Percentiles rank a stretch among this genome's conserved stretches.
phyloP scores from a whole-genome alignment of 495 filamentous ascomycete species.

The Aspergillus panamensis region DNA sequence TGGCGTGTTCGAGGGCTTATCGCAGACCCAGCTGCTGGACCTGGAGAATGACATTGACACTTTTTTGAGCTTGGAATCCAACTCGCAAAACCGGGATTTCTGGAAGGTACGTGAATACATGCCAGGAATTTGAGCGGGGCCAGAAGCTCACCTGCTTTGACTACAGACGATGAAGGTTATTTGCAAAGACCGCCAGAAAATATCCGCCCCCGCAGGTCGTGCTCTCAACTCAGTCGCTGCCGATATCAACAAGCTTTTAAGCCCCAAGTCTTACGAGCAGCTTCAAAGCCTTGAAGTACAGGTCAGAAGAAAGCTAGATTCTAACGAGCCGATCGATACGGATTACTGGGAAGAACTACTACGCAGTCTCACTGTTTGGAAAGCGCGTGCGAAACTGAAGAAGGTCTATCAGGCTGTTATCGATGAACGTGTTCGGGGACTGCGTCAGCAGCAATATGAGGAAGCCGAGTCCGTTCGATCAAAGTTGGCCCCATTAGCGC shows the following conservation, averaged over 20 bases:
- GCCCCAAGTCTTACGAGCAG: constrained; percentile 83
- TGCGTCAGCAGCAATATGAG: constrained; percentile 65
- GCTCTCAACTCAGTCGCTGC: constrained; percentile 76
- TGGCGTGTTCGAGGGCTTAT: constrained; percentile 72
- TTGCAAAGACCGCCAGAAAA: constrained; percentile 71
- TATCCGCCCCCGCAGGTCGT: constrained; percentile 64
- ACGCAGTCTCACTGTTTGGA: constrained; percentile 80
- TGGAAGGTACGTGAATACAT: constrained; percentile 60
- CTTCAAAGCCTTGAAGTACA: constrained; percentile 79
- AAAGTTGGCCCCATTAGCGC: constrained; percentile 52
- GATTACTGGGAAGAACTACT: constrained; percentile 97
- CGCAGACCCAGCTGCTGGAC: constrained; percentile 66
- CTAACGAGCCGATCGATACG: constrained; percentile 88
- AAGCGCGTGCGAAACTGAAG: constrained; percentile 82
- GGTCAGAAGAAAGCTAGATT: constrained; percentile 76
- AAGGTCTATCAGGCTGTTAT: constrained; percentile 77
- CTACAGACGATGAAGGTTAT: constrained; percentile 74
- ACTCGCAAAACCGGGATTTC: constrained; percentile 73
- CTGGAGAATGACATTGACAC: constrained; percentile 83
- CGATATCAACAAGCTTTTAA: constrained; percentile 83
- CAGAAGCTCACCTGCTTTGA: constrained; percentile 21
- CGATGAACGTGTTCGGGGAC: constrained; percentile 62
- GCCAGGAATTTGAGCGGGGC: background rate
- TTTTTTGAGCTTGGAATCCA: constrained; percentile 77
- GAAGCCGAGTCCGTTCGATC: constrained; percentile 60